phyloP scores from a whole-genome alignment of 177 flowering plant genomes.

The Vitis hybrid region DNA sequence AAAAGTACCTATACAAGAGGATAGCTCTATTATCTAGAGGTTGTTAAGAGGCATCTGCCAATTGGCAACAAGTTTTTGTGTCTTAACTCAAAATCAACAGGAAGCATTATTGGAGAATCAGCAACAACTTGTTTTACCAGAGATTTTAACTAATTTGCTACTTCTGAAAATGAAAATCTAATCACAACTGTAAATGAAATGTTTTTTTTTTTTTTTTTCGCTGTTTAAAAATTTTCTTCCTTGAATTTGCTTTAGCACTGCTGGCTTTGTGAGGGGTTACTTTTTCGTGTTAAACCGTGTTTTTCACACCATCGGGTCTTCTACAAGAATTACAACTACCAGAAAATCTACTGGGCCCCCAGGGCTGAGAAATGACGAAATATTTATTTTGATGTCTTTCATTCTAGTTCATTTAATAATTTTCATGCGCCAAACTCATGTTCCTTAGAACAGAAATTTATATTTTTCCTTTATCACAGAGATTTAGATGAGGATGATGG shows the following conservation, averaged over 20 bases:
- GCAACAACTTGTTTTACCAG: neutral
- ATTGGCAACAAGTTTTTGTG: neutral
- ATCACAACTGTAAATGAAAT: neutral
- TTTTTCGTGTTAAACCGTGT: neutral
- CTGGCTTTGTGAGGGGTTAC: neutral
- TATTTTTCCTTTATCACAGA: slow-evolving; percentile 23
- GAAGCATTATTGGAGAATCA: neutral
- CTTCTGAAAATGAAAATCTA: neutral
- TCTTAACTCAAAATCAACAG: neutral
- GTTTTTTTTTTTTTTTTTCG: neutral
- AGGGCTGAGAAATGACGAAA: neutral
- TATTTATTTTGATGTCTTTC: neutral
- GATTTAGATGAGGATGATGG: slow-evolving; percentile 20
- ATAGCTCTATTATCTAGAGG: neutral
- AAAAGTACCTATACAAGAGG: neutral
- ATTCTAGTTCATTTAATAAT: neutral
- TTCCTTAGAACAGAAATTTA: neutral
- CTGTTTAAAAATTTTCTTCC: neutral
- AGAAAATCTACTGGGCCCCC: neutral
- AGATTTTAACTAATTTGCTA: neutral
- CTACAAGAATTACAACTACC: neutral
- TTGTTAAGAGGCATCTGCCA: neutral
- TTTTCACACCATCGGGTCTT: neutral
- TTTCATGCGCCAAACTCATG: neutral
- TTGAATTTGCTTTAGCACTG: neutral